Evolutionary conservation across 202 grass and related monocot genomes (phyloP).

Genomic region (Zizania palustris): DNA sequence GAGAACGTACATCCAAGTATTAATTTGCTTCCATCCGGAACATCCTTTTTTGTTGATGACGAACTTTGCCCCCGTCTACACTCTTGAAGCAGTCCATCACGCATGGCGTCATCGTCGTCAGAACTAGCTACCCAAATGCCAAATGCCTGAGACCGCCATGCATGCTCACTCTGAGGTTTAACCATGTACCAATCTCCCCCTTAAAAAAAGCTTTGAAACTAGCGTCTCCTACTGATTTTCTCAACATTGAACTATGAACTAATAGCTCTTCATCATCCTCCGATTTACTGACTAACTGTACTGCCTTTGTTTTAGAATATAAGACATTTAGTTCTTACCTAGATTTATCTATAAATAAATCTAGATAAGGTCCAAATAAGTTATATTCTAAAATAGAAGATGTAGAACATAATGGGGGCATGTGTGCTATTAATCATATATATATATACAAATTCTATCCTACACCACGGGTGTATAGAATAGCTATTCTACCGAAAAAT

Average conservation of each 20-base stretch:
- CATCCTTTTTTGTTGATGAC: slow-evolving; percentile 56
- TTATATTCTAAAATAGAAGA: too few relatives aligned
- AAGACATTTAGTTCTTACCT: too few relatives aligned
- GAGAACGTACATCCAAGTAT: slow-evolving; percentile 41
- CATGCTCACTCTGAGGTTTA: slow-evolving; percentile 62
- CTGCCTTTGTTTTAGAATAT: too few relatives aligned
- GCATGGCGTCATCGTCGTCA: slow-evolving; percentile 44
- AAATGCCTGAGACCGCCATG: slow-evolving; percentile 53
- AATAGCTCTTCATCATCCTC: too few relatives aligned
- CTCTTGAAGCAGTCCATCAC: slow-evolving; percentile 26
- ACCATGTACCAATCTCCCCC: slow-evolving; percentile 33
- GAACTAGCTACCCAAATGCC: too few relatives aligned
- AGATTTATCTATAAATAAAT: too few relatives aligned
- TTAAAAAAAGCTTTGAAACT: slow-evolving; percentile 32
- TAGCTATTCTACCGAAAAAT: too few relatives aligned
- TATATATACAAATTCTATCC: too few relatives aligned
- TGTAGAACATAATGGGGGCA: background rate
- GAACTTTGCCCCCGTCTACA: slow-evolving; percentile 51
- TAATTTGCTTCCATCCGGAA: slow-evolving; percentile 40
- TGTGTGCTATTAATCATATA: background rate
- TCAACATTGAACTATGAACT: slow-evolving; percentile 6
- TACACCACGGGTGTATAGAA: too few relatives aligned
- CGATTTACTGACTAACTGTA: background rate
- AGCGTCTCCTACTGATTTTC: background rate
- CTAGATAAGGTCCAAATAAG: too few relatives aligned